These are phyloP conservation scores for Candida tibetensis DNA, from an alignment of 805 yeast genomes.

Conservation along the genomic window DNA sequence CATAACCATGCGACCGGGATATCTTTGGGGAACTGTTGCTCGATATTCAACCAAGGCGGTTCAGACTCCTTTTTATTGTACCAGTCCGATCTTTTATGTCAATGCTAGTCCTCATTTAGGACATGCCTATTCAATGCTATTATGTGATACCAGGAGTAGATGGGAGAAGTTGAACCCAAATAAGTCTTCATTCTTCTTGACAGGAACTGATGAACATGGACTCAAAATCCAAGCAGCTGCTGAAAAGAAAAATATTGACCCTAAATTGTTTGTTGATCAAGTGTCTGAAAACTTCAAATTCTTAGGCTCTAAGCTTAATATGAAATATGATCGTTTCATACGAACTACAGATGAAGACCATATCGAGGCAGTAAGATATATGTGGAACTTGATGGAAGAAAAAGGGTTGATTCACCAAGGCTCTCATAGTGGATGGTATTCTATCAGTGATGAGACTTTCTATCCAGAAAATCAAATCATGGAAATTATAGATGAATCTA, in stretches of 20 bases:
- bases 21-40: background rate
- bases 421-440: conserved; percentile 90
- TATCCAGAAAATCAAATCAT: conserved; percentile 79
- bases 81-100: conserved; percentile 95
- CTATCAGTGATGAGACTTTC: conserved; percentile 90
- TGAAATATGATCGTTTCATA: conserved; percentile 72
- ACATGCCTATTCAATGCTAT: conserved; percentile 81
- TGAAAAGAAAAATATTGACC: conserved; percentile 39
- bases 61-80: conserved; percentile 45
- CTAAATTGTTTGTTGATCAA: conserved; percentile 70
- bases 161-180: conserved; percentile 55
- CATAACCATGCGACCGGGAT: background rate
- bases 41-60: conserved; percentile 8
- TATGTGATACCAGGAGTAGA: conserved; percentile 74
- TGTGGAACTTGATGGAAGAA: conserved; percentile 64
- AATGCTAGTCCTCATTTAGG: conserved; percentile 95
- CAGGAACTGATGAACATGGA: conserved; percentile 98
- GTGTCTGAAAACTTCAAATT: conserved; percentile 61
- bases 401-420: conserved; percentile 78
- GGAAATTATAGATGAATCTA: conserved; percentile 19
- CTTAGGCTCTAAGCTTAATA: conserved; percentile 56
- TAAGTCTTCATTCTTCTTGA: conserved; percentile 52
- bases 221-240: conserved; percentile 91
- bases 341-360: conserved; percentile 91
- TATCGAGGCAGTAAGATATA: conserved; percentile 52